Evolutionary conservation across 495 filamentous ascomycete species (phyloP).

Genomic region (Aspergillus affinis): DNA sequence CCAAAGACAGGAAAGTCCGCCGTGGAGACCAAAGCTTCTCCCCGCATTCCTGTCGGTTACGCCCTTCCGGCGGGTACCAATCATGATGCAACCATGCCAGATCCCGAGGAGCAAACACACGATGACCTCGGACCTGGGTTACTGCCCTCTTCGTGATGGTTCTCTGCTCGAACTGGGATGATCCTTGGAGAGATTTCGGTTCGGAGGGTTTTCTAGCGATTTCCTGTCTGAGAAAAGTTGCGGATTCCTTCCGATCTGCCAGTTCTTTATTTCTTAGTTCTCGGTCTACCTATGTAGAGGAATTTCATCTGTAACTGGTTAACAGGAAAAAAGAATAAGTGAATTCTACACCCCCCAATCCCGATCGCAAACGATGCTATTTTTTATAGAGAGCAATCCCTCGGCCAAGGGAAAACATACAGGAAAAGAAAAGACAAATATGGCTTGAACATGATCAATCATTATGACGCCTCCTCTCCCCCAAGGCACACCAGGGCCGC

Average conservation of each 20-base stretch:
- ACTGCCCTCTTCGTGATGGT: neutral
- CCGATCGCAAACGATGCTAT: slow-evolving; percentile 11
- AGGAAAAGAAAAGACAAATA: neutral
- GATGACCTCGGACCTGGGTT: slow-evolving; percentile 15
- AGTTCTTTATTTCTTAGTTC: neutral
- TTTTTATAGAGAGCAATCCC: slow-evolving; percentile 16
- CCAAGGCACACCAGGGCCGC: slow-evolving; percentile 41
- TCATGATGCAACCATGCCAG: slow-evolving; percentile 14
- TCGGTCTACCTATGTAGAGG: no score
- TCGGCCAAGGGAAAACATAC: slow-evolving; percentile 7
- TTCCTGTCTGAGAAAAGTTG: neutral
- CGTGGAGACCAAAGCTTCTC: neutral
- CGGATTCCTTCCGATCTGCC: neutral
- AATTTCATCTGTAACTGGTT: neutral
- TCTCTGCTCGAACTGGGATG: neutral
- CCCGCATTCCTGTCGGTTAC: slow-evolving; percentile 7
- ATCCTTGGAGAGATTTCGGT: neutral
- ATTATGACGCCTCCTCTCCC: slow-evolving; percentile 39
- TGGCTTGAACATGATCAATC: slow-evolving; percentile 15
- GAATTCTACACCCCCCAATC: slow-evolving; percentile 4
- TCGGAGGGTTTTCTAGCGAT: neutral
- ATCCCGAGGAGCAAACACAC: slow-evolving; percentile 13
- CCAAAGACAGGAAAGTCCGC: neutral
- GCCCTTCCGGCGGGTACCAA: neutral
- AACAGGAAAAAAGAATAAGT: neutral